These are phyloP conservation scores for Mariannaea elegans DNA, from an alignment of 2,329 filamentous ascomycete genomes.

Conservation along the genomic window DNA sequence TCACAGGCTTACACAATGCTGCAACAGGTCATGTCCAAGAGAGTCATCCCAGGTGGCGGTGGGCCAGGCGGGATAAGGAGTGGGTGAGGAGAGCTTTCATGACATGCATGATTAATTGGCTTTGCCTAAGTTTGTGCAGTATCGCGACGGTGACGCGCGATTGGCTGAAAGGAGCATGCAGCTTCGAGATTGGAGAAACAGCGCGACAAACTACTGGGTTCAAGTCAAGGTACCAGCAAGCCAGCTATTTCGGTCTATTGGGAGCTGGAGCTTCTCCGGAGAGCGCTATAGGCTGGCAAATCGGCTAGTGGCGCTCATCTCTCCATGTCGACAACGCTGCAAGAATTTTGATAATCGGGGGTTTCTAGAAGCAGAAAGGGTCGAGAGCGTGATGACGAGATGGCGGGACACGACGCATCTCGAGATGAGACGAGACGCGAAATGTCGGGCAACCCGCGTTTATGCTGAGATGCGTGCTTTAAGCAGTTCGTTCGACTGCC, in stretches of 20 bases:
- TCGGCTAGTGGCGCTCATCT: not conserved
- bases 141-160: conserved; percentile 22
- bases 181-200: conserved; percentile 28
- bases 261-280: not conserved
- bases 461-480: not conserved
- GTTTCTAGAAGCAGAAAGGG: not conserved
- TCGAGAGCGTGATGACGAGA: conserved; percentile 27
- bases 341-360: not conserved
- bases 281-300: conserved; percentile 19
- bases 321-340: conserved; percentile 25
- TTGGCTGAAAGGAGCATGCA: conserved; percentile 29
- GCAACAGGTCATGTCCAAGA: not conserved
- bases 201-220: conserved; percentile 25
- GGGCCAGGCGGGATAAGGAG: conserved; percentile 1
- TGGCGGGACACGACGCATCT: conserved; percentile 19
- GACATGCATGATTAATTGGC: conserved; percentile 42
- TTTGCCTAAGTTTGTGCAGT: conserved; percentile 26
- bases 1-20: conserved; percentile 17
- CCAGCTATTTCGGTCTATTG: conserved; percentile 9
- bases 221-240: conserved; percentile 9
- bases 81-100: conserved; percentile 26
- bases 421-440: conserved; percentile 32
- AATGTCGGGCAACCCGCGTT: conserved; percentile 28
- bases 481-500: conserved; percentile 25
- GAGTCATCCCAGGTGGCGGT: conserved; percentile 6